A percentile compares a stretch with the other conserved stretches of the same genome.
Conservation (phyloP, 495 filamentous ascomycete genomes). For the Aspergillus conjunctus region DNA sequence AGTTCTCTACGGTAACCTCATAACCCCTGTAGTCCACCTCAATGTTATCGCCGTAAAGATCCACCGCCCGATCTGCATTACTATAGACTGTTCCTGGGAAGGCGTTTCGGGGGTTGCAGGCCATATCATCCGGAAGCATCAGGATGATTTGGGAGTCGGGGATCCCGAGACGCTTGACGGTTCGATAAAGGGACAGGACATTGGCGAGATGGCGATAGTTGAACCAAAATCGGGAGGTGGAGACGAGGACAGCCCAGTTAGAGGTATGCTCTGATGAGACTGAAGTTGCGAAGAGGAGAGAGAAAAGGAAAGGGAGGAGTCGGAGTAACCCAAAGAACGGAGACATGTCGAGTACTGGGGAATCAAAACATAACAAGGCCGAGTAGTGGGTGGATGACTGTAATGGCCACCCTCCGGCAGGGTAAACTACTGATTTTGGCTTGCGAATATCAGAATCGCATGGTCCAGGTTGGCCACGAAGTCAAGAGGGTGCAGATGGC, state of each 20-base stretch:
- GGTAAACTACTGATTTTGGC: constrained; percentile 5
- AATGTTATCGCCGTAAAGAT: constrained; percentile 97
- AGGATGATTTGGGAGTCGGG: constrained; percentile 99
- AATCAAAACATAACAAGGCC: constrained; percentile 17
- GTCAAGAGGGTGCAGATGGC: background rate
- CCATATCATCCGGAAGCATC: constrained; percentile 99
- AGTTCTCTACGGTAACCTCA: constrained; percentile 98
- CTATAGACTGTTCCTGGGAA: constrained; percentile 98
- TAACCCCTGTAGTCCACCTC: constrained; percentile 98
- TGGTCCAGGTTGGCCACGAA: constrained; percentile 4
- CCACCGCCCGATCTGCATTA: constrained; percentile 92
- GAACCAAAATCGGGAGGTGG: constrained; percentile 99
- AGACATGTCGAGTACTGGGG: constrained; percentile 30
- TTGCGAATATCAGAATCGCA: constrained; percentile 1
- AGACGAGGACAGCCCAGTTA: constrained; percentile 98
- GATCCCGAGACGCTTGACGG: constrained; percentile 96
- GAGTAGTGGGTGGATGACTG: constrained; percentile 4
- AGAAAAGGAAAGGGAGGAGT: constrained; percentile 46
- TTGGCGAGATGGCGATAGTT: constrained; percentile 99
- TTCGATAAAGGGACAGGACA: constrained; percentile 95
- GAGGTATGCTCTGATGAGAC: constrained; percentile 81
- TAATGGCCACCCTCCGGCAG: constrained; percentile 10
- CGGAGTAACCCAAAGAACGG: constrained; percentile 32
- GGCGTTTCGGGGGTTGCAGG: constrained; percentile 96
- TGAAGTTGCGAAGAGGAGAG: constrained; percentile 44